These are phyloP conservation scores for Themeda triandra DNA, from an alignment of 176 grass and related monocot species.

Conservation along the genomic window DNA sequence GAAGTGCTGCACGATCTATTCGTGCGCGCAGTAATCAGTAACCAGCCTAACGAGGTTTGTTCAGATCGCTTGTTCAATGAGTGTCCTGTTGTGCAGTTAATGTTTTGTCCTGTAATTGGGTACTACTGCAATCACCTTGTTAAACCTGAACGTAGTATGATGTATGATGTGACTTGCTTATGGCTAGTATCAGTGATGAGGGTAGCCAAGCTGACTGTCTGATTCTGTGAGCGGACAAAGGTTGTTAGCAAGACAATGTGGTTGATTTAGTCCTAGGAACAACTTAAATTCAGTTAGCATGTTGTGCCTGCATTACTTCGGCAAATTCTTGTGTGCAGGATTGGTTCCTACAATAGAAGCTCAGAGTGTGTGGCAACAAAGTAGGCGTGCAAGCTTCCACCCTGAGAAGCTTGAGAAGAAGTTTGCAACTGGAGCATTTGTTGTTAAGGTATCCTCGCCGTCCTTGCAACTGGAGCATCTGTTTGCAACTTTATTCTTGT, in stretches of 20 bases:
- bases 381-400: too few relatives aligned
- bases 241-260: neutral
- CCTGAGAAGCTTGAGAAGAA: too few relatives aligned
- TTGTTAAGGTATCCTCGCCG: too few relatives aligned
- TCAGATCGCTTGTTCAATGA: neutral
- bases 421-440: too few relatives aligned
- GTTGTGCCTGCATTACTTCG: too few relatives aligned
- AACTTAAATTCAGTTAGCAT: too few relatives aligned
- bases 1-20: conserved; percentile 4
- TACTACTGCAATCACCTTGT: neutral
- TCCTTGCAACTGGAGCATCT: too few relatives aligned
- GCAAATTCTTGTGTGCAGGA: too few relatives aligned
- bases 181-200: neutral
- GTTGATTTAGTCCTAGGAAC: too few relatives aligned
- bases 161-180: neutral
- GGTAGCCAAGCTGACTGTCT: neutral
- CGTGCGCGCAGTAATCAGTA: neutral
- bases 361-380: too few relatives aligned
- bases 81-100: neutral
- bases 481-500: too few relatives aligned
- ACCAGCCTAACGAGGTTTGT: neutral
- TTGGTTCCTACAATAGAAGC: too few relatives aligned
- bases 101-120: neutral
- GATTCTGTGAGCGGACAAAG: neutral
- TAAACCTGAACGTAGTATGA: neutral